Evolutionary conservation across 345 rosid genomes (phyloP), one percentile per base, ranked within the genome.

Genomic region (Corchorus capsularis): DNA sequence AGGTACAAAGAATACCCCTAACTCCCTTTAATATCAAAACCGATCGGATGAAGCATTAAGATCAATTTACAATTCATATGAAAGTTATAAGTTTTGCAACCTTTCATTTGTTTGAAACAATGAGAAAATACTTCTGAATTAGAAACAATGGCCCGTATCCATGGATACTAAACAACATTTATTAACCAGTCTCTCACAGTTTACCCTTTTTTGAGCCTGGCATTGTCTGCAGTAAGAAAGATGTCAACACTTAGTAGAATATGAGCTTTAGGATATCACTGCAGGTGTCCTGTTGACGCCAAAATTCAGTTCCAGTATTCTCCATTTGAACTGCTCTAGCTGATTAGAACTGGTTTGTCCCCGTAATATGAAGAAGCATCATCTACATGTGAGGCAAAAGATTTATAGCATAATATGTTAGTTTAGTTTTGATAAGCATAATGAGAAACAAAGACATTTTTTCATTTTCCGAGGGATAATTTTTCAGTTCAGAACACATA

Each of bases 311-410:
- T 27, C 43, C 72, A 46, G 19, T 67, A 13, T 6, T 14, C 19
- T 7, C 43, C 72, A 27, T 27, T 49, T 20, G 10, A 17, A 66
- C 35, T 22, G 71, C n/a, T 20, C 55, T 46, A 46, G 37, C 71
- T 13, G 71, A 20, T 66, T 53, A 66, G 71, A 66, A 66, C n/a
- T 66, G 17, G 22, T 14, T 69, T 15, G 20, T 15, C 59, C 72
- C 72, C 1, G 20, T 27, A 68, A 15, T 43, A 27, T n/a, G 20
- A 15, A 68, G 34, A 66, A 49, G 43, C 71, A 66, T 46, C 71
- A 66, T 46, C 54, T 66, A 46, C 37, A 22, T 22, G 37, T 22
- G 19, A 66, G 46, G 46, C 71, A 46, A 20, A 20, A 46, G 71
- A 20, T 66, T 20, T 66, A 45, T 35, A 45, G 20, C 22, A 66